Base-by-base conservation (phyloP, 2,329 filamentous ascomycete genomes). In the Hypoxylon sp. region DNA sequence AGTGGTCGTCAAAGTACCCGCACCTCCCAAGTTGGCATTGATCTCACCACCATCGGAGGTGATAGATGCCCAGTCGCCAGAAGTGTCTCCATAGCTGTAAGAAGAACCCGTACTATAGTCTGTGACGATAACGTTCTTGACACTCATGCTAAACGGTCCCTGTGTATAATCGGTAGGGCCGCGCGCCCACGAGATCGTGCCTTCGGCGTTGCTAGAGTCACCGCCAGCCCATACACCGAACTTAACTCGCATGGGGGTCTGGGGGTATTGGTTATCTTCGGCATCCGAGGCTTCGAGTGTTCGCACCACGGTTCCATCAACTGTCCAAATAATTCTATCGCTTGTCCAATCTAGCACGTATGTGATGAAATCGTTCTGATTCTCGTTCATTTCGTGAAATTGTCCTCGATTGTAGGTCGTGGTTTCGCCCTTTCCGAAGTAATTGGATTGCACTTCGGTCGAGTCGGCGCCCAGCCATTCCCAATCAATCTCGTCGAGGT, bases 401-500 rank as follows among this genome's bases (percentile, higher is more conserved):
- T 89, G 86, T 56, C 90, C 92, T 47, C 94, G 88, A 74, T 95
- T 91, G 77, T 93, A 96, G n/a, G 82, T 82, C 20, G 82, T 87
- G 0, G 90, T 92, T 62, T 89, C 81, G 43, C 93, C 94, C 73
- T 97, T 96, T 70, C 91, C 91, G 64, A 99, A 99, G 75, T 96
- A 99, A 74, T 99, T 99, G 63, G 86, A 89, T 73, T 99, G 94
- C n/a, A 96, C 89, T 71, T 96, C 80, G 49, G 78, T 76, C 59
- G 81, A 74, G 67, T 90, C 82, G 46, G 87, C 84, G 50, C 94
- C 94, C 16, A 99, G 82, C 90, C 92, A 97, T 73, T 99, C 94
- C 77, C 93, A 89, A 71, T 99, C 94, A 67, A 99, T 96, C 76
- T 99, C 94, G 72, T 99, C 94, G 32, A 97, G 81, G 65, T 84